Percentiles rank a stretch among this genome's conserved stretches.
These are phyloP conservation scores for Fraxinus baroniana DNA, from an alignment of 305 asterid genomes.

Conservation along the genomic window DNA sequence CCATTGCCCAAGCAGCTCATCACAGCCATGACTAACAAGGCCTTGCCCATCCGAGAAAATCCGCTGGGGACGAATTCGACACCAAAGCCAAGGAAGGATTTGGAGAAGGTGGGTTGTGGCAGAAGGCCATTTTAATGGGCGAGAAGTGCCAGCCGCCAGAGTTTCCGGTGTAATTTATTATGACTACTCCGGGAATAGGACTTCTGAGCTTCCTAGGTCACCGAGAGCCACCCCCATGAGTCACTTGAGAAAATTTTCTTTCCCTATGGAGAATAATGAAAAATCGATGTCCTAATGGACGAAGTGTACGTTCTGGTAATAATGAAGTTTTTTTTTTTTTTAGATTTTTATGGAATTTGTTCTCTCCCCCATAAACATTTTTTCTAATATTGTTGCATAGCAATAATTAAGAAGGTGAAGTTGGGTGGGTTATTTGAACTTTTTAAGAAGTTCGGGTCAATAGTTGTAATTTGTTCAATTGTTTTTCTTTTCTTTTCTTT, in stretches of 20 bases:
- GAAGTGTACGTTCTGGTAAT: not conserved
- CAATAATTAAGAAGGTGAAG: not conserved
- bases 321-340: not conserved
- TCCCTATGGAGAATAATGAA: slow-evolving; percentile 21
- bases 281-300: slow-evolving; percentile 16
- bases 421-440: no score
- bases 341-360: not conserved
- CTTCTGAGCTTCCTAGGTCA: slow-evolving; percentile 73
- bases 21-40: slow-evolving; percentile 30
- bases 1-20: slow-evolving; percentile 39
- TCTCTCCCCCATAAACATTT: not conserved
- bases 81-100: slow-evolving; percentile 6
- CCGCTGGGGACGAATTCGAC: slow-evolving; percentile 1
- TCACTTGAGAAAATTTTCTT: slow-evolving; percentile 39
- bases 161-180: slow-evolving; percentile 73
- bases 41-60: slow-evolving; percentile 30
- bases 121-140: slow-evolving; percentile 80
- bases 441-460: no score
- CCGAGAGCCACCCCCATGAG: slow-evolving; percentile 45
- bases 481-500: no score
- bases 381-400: no score
- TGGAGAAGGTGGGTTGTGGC: slow-evolving; percentile 63
- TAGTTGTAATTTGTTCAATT: no score
- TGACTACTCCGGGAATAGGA: slow-evolving; percentile 59
- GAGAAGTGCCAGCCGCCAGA: slow-evolving; percentile 81